phyloP scores from a whole-genome alignment of 805 yeast species.

The Ogataea zsoltii region DNA sequence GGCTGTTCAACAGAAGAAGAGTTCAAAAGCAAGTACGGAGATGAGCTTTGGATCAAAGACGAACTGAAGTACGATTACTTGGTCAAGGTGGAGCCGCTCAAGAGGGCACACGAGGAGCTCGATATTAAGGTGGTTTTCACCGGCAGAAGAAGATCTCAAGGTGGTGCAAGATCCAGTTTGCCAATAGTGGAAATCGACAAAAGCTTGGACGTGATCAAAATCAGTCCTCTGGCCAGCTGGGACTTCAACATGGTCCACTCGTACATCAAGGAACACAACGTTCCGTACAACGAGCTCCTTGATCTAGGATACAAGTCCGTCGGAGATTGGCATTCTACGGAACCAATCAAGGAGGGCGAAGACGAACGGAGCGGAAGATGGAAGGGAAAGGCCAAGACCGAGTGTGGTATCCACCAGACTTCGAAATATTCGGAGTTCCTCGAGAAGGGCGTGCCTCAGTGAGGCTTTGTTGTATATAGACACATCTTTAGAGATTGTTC shows the following conservation, averaged over 20 bases:
- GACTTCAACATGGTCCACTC: slow-evolving; percentile 66
- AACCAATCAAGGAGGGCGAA: slow-evolving; percentile 85
- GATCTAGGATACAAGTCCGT: slow-evolving; percentile 88
- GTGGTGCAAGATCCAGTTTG: slow-evolving; percentile 73
- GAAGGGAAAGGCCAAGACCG: slow-evolving; percentile 91
- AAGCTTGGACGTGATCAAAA: slow-evolving; percentile 70
- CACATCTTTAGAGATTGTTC: too few species aligned
- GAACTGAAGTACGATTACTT: slow-evolving; percentile 80
- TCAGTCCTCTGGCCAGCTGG: slow-evolving; percentile 89
- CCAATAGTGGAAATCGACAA: slow-evolving; percentile 78
- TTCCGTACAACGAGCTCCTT: slow-evolving; percentile 82
- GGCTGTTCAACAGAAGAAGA: slow-evolving; percentile 58
- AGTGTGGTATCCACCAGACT: slow-evolving; percentile 92
- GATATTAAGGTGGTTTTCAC: slow-evolving; percentile 84
- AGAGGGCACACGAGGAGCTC: slow-evolving; percentile 75
- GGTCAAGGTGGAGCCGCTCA: slow-evolving; percentile 91
- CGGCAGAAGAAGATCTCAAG: slow-evolving; percentile 88
- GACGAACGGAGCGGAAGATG: slow-evolving; percentile 97
- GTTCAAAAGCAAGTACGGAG: slow-evolving; percentile 70
- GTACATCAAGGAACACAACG: slow-evolving; percentile 68
- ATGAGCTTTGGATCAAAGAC: slow-evolving; percentile 77
- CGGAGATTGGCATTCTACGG: slow-evolving; percentile 95
- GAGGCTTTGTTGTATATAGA: too few species aligned
- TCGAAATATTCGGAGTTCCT: slow-evolving; percentile 68
- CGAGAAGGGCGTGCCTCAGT: slow-evolving; percentile 18